These are phyloP conservation scores for Avena insularis DNA, from an alignment of 176 grass and related monocot genomes.

Conservation along the genomic window DNA sequence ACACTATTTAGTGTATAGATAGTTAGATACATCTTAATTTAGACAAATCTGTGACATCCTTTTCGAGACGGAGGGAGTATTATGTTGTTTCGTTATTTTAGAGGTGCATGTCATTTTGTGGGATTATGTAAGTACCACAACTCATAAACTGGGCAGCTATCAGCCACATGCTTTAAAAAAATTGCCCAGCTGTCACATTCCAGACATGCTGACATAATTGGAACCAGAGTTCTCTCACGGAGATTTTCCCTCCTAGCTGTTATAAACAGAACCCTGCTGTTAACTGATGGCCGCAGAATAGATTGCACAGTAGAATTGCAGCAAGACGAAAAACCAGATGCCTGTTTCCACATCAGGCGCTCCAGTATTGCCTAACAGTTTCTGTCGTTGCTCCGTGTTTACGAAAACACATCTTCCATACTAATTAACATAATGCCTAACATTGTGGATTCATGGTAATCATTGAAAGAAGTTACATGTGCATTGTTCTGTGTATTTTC, in stretches of 20 bases:
- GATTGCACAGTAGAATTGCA: not conserved
- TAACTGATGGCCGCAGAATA: not conserved
- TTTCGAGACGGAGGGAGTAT: too few species aligned
- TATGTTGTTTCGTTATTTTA: slow-evolving; percentile 13
- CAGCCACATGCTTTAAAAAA: not conserved
- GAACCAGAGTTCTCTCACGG: not conserved
- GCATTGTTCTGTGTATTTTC: not conserved
- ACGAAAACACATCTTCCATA: not conserved
- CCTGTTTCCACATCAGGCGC: not conserved
- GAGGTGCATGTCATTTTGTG: not conserved
- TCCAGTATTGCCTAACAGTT: not conserved
- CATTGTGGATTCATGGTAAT: not conserved
- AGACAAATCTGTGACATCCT: too few species aligned
- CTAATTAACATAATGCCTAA: not conserved
- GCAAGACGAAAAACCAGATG: not conserved
- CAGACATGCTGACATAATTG: not conserved
- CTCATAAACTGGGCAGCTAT: not conserved
- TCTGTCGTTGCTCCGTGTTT: not conserved
- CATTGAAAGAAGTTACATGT: slow-evolving; percentile 19
- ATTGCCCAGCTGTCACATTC: not conserved
- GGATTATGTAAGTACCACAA: not conserved
- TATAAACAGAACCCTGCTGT: not conserved
- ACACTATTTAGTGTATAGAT: too few species aligned
- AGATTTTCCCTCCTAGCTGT: not conserved
- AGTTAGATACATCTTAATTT: too few species aligned